These are phyloP conservation scores for Yamadazyma triangularis DNA, from an alignment of 1,139 yeast genomes.

Conservation along the genomic window DNA sequence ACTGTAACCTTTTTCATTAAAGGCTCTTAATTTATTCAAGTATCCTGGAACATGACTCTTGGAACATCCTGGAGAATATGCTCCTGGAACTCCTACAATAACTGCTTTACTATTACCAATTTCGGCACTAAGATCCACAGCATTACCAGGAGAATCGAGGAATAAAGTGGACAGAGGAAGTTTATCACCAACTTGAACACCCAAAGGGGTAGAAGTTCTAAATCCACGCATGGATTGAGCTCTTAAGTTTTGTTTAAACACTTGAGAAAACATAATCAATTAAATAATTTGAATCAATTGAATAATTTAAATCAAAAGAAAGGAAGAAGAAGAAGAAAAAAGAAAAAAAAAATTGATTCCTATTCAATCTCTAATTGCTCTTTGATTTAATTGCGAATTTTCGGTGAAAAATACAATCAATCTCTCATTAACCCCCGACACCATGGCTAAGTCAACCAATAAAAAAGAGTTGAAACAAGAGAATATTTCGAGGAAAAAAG, in stretches of 20 bases:
- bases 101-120: constrained; percentile 51
- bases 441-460: constrained; percentile 9
- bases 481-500: constrained; percentile 17
- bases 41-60: constrained; percentile 79
- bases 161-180: constrained; percentile 55
- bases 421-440: too few species aligned
- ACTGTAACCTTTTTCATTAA: constrained; percentile 62
- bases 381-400: too few species aligned
- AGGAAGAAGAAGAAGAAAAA: too few species aligned
- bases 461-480: constrained; percentile 5
- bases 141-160: constrained; percentile 67
- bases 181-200: constrained; percentile 40
- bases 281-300: too few species aligned
- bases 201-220: constrained; percentile 21
- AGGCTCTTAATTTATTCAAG: constrained; percentile 44
- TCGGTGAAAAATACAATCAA: too few species aligned
- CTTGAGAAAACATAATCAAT: too few species aligned
- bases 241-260: background rate
- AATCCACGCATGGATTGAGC: constrained; percentile 20
- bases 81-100: constrained; percentile 85
- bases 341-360: too few species aligned
- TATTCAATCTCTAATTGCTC: too few species aligned
- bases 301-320: too few species aligned
- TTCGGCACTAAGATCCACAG: constrained; percentile 55
- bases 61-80: constrained; percentile 84